Percentiles rank a stretch among this genome's conserved stretches.
Conservation (phyloP, 2,329 filamentous ascomycete genomes). For the Monosporascus sp. region DNA sequence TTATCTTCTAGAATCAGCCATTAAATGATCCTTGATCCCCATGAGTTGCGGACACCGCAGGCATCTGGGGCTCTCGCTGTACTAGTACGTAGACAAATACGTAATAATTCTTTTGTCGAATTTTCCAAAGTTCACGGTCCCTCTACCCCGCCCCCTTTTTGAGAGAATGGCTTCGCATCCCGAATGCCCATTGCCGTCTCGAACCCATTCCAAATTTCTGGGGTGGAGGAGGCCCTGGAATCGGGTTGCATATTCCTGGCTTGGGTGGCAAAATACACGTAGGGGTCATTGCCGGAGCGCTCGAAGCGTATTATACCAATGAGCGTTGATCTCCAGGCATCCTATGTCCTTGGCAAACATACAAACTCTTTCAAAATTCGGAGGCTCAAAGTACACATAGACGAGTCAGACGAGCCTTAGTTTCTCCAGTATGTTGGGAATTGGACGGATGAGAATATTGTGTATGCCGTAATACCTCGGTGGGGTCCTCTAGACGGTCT, state of each 20-base stretch:
- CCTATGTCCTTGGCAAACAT: constrained; percentile 24
- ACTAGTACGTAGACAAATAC: constrained; percentile 19
- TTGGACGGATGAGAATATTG: constrained; percentile 14
- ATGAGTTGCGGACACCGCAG: constrained; percentile 10
- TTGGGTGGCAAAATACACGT: constrained; percentile 38
- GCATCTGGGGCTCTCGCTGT: constrained; percentile 8
- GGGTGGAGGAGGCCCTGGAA: constrained; percentile 24
- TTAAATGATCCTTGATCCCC: constrained; percentile 13
- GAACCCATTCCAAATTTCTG: constrained; percentile 33
- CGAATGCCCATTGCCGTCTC: constrained; percentile 31
- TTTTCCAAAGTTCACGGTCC: constrained; percentile 31
- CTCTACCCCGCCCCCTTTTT: constrained; percentile 36
- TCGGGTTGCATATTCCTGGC: constrained; percentile 13
- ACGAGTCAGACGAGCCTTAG: constrained; percentile 12
- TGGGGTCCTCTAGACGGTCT: constrained; percentile 5
- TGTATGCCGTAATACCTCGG: constrained; percentile 11
- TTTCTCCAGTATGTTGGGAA: constrained; percentile 15
- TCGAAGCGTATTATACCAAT: constrained; percentile 38
- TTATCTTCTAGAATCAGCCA: constrained; percentile 11
- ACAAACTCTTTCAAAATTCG: constrained; percentile 18
- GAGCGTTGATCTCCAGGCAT: constrained; percentile 14
- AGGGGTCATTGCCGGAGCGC: constrained; percentile 46
- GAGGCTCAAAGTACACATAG: constrained; percentile 22
- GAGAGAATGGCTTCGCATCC: constrained; percentile 30
- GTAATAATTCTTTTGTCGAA: constrained; percentile 27